phyloP scores from a whole-genome alignment of 2,329 filamentous ascomycete species.

The Lachnellula hyalina region DNA sequence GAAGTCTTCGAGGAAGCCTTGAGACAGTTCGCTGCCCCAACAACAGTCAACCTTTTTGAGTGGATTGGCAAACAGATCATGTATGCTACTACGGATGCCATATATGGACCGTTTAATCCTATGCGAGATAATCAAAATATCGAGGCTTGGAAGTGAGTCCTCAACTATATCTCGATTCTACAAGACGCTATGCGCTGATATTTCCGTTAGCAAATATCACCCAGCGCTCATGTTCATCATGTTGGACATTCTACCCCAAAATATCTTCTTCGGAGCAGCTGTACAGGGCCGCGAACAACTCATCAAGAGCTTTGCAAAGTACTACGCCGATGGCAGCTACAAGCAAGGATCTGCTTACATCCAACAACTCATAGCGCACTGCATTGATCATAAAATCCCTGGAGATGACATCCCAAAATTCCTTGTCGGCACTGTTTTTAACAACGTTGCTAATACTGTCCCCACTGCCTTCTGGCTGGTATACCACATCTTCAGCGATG shows the following conservation, averaged over 20 bases:
- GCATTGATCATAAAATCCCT: not conserved
- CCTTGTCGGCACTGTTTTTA: slow-evolving; percentile 19
- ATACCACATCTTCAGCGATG: slow-evolving; percentile 28
- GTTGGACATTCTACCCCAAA: not conserved
- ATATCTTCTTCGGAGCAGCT: not conserved
- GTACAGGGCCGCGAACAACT: not conserved
- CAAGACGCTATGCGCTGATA: not conserved
- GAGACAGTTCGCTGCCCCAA: not conserved
- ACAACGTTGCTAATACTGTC: slow-evolving; percentile 32
- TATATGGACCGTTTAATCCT: slow-evolving; percentile 42
- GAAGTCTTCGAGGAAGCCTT: not conserved
- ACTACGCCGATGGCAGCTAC: slow-evolving; percentile 1
- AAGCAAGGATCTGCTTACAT: not conserved
- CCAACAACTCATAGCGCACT: not conserved
- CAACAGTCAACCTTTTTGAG: slow-evolving; percentile 34
- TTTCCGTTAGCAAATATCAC: not conserved
- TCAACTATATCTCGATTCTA: not conserved
- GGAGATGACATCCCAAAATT: slow-evolving; percentile 24
- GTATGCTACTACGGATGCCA: slow-evolving; percentile 33
- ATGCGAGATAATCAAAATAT: slow-evolving; percentile 4
- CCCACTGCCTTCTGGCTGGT: slow-evolving; percentile 36
- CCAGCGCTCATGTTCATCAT: not conserved
- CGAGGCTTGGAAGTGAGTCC: not conserved
- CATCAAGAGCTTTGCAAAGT: not conserved
- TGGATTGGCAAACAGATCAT: slow-evolving; percentile 36